Base-by-base conservation (phyloP, 352 stramenopile genomes). In the Phytophthora syringae region DNA sequence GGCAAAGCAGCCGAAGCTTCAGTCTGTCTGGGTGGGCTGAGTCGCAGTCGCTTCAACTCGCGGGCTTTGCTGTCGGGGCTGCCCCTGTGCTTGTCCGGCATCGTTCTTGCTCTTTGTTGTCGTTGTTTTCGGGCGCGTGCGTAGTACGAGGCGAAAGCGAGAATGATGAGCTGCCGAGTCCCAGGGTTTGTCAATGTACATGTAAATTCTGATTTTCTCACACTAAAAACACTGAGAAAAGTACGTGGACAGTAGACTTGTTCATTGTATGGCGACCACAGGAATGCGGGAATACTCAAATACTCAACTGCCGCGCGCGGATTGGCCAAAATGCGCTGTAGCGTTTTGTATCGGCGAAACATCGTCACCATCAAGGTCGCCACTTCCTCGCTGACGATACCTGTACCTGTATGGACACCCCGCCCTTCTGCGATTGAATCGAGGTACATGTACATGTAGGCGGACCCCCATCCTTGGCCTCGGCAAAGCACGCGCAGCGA, bases 21-120 rank as follows among this genome's bases (percentile, higher is more conserved):
- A 15, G 58, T n/a, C 44, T n/a, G 28, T 30, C 4, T 48, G 20
- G 20, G 58, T n/a, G 67, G 67, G 24, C 58, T 68, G 25, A 67
- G 52, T 4, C 69, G 64, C 42, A 77, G 28, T n/a, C 69, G 69
- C 22, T 77, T 77, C 5, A 52, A 40, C 20, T 66, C 36, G 6
- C 53, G 47, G 15, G 51, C 27, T 34, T 16, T 20, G 22, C 25
- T 49, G 27, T 61, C 28, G 11, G 34, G 27, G 54, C 44, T 50
- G 5, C 34, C 51, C 37, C 40, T 43, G 24, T n/a, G n/a, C n/a
- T n/a, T n/a, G n/a, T n/a, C n/a, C n/a, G n/a, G n/a, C n/a, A n/a
- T n/a, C n/a, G n/a, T n/a, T n/a, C n/a, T n/a, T n/a, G n/a, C n/a
- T n/a, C n/a, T n/a, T n/a, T n/a, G n/a, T n/a, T n/a, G n/a, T n/a